These are phyloP conservation scores for Zasmidium citrigriseum DNA, from an alignment of 2,329 filamentous ascomycete species.

Conservation along the genomic window DNA sequence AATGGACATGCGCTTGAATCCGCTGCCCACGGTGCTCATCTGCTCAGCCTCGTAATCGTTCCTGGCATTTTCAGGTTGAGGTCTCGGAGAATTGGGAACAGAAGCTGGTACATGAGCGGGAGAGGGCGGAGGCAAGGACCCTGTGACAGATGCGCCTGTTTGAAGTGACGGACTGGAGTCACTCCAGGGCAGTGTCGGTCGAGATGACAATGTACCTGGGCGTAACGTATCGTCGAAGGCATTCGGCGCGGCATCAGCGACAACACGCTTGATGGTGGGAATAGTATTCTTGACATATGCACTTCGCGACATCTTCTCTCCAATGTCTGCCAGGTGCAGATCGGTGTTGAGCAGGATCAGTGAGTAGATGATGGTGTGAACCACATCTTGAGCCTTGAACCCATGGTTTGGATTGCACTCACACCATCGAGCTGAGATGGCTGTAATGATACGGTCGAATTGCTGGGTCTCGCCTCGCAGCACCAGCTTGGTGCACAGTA, in stretches of 20 bases:
- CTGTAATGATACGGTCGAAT: conserved; percentile 89
- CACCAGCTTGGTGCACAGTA: conserved; percentile 77
- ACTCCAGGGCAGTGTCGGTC: conserved; percentile 34
- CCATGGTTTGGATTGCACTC: conserved; percentile 89
- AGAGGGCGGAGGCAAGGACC: background rate
- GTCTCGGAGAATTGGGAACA: background rate
- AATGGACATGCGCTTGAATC: conserved; percentile 44
- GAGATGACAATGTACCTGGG: conserved; percentile 18
- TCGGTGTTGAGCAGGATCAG: conserved; percentile 95
- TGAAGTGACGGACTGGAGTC: conserved; percentile 22
- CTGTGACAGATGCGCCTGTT: background rate
- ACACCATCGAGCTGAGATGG: conserved; percentile 88
- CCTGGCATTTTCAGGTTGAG: background rate
- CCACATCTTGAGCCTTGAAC: conserved; percentile 89
- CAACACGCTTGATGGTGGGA: conserved; percentile 78
- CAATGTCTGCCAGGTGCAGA: conserved; percentile 90
- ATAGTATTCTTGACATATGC: conserved; percentile 98
- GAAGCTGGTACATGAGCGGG: background rate
- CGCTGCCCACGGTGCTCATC: conserved; percentile 25
- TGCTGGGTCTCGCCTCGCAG: conserved; percentile 94
- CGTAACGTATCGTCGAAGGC: conserved; percentile 55
- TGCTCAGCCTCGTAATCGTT: conserved; percentile 3
- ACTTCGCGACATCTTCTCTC: conserved; percentile 90
- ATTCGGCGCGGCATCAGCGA: conserved; percentile 70
- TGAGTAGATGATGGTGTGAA: conserved; percentile 96